Base-by-base conservation (phyloP, 2,329 filamentous ascomycete species). In the Venturia asperata region DNA sequence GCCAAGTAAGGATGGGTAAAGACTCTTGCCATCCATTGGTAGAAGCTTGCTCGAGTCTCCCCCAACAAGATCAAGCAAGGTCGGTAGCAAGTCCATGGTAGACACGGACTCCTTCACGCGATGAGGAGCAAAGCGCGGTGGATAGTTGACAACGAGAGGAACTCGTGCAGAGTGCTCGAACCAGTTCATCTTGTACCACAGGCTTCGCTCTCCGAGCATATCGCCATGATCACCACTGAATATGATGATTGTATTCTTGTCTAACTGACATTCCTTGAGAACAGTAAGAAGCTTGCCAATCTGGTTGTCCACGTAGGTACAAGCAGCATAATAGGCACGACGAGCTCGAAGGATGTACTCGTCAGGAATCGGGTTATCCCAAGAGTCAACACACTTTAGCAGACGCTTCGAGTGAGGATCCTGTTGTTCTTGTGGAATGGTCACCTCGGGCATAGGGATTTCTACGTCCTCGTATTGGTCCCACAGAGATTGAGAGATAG, bases 171-270 rank as follows among this genome's bases (percentile, higher is more conserved):
- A 96, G 49, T 88, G 88, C 82, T 97, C 92, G 72, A 92, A 96
- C 83, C 94, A 97, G 73, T 86, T 91, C 92, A 97, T 97, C 83
- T 97, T 97, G 81, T 96, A 92, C 92, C 92, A 97, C 60, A 97
- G 80, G 6, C 90, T 89, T 64, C 91, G 87, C 80, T 97, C 92
- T 66, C 92, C 92, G 9, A 97, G 84, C 92, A 97, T 97, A 76
- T 97, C 92, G 65, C 92, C 92, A 73, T 97, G 92, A 74, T 97
- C 92, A 56, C 92, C 92, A 66, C 89, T 92, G 78, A 97, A 97
- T 69, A 97, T 87, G 71, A 97, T 82, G 70, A 96, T 92, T 15
- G 92, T 97, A 77, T 96, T 86, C 42, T 96, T 86, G 67, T 87
- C 87, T 56, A 97, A 81, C 7, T 87, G 85, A 72, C 91, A 93